A percentile compares a stretch with the other conserved stretches of the same genome.
Conservation (phyloP, 2,329 filamentous ascomycete species). For the Penicillium sp. region DNA sequence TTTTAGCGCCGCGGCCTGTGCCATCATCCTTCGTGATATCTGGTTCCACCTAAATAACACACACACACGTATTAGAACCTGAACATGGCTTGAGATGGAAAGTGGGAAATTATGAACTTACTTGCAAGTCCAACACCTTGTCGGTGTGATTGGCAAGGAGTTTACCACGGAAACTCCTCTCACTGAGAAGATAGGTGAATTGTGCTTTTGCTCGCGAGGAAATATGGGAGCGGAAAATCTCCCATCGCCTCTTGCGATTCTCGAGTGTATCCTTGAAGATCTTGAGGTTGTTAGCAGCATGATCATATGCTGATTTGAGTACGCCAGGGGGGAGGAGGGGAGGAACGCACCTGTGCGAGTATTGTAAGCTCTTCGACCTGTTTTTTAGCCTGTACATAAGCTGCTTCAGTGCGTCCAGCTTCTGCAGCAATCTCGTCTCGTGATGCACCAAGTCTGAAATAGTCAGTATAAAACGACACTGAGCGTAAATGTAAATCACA, state of each 20-base stretch:
- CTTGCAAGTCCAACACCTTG: conserved; percentile 77
- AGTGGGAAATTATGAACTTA: conserved; percentile 38
- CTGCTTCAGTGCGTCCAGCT: conserved; percentile 41
- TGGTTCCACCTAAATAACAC: conserved; percentile 61
- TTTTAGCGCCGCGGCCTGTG: conserved; percentile 82
- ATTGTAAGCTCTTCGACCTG: conserved; percentile 44
- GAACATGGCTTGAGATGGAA: neutral
- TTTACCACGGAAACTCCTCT: conserved; percentile 84
- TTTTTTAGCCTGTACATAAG: conserved; percentile 40
- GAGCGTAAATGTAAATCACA: conserved; percentile 19
- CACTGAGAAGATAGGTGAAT: conserved; percentile 86
- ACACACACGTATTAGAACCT: too few species aligned
- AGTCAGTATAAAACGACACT: conserved; percentile 26
- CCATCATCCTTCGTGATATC: conserved; percentile 70
- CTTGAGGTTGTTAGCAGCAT: conserved; percentile 33
- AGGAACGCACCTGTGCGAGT: conserved; percentile 42
- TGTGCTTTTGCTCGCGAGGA: conserved; percentile 82
- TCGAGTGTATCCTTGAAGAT: conserved; percentile 64
- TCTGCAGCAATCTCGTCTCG: conserved; percentile 66
- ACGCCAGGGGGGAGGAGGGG: neutral
- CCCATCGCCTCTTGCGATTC: conserved; percentile 75
- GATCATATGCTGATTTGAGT: conserved; percentile 14
- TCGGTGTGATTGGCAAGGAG: conserved; percentile 76
- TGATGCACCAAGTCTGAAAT: conserved; percentile 60
- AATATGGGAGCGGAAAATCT: conserved; percentile 79